Evolutionary conservation across 2,329 filamentous ascomycete species (phyloP).

Genomic region (Penicillium vulpinum): DNA sequence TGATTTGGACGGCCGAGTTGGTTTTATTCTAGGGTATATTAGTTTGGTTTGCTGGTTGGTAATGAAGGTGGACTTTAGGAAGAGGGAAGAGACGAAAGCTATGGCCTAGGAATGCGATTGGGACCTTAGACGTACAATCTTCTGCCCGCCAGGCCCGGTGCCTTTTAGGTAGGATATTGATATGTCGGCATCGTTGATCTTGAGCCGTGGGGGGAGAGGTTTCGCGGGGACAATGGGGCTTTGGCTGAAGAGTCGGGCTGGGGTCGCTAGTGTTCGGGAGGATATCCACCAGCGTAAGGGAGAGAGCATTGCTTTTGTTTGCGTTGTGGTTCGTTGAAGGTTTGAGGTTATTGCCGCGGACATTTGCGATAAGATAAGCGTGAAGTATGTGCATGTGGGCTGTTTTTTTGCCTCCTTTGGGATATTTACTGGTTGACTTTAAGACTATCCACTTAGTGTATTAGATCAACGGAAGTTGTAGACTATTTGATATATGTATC

Average conservation of each 20-base stretch:
- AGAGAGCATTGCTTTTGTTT: constrained; percentile 10
- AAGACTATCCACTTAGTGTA: neutral
- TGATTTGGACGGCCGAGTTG: constrained; percentile 88
- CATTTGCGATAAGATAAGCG: constrained; percentile 20
- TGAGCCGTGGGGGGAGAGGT: constrained; percentile 72
- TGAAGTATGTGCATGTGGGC: neutral
- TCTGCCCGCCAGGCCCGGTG: constrained; percentile 89
- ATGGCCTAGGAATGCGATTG: neutral
- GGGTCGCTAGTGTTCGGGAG: neutral
- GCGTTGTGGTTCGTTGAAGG: neutral
- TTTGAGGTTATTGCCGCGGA: constrained; percentile 1
- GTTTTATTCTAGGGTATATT: constrained; percentile 74
- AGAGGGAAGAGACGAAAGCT: neutral
- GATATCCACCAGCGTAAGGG: neutral
- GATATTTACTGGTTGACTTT: neutral
- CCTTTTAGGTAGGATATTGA: constrained; percentile 86
- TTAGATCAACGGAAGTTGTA: neutral
- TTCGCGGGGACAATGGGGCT: constrained; percentile 44
- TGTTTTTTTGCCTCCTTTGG: neutral
- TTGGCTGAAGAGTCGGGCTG: constrained; percentile 26
- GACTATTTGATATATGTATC: neutral
- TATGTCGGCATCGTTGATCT: constrained; percentile 75
- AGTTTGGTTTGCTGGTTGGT: neutral
- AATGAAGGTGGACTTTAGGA: neutral
- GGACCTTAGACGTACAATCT: constrained; percentile 65